phyloP scores from a whole-genome alignment of 208 protist species.

The Blastocrithidia nonstop region DNA sequence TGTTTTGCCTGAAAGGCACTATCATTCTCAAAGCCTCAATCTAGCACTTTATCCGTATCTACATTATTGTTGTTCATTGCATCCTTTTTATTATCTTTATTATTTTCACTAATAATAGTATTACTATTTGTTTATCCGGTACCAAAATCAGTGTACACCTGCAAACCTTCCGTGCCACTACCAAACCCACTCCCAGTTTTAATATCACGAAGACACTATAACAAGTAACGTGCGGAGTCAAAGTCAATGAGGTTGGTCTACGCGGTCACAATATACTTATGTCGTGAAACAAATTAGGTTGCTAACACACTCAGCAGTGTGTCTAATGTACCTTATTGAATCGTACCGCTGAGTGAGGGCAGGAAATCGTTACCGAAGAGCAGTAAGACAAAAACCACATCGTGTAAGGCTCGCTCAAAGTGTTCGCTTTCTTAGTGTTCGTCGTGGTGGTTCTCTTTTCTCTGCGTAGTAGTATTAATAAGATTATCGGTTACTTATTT shows the following conservation, averaged over 20 bases:
- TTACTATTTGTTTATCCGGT: conserved; percentile 3
- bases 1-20: conserved; percentile 16
- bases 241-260: conserved; percentile 63
- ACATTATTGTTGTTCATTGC: conserved; percentile 2
- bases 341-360: conserved; percentile 88
- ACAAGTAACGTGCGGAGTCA: conserved; percentile 53
- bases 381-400: conserved; percentile 96
- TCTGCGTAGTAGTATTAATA: background rate
- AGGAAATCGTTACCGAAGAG: conserved; percentile 99
- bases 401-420: conserved; percentile 82
- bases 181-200: conserved; percentile 1
- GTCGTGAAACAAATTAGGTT: conserved; percentile 69
- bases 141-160: conserved; percentile 18
- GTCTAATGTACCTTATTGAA: conserved; percentile 90
- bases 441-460: background rate
- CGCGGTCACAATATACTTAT: conserved; percentile 45
- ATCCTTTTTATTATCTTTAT: background rate
- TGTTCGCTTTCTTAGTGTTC: conserved; percentile 1
- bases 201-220: conserved; percentile 28
- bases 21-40: conserved; percentile 15
- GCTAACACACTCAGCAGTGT: conserved; percentile 58
- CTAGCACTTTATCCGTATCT: background rate
- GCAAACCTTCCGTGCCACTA: conserved; percentile 10
- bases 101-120: conserved; percentile 13
- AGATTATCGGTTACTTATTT: background rate